These are phyloP conservation scores for Nicotiana undulata DNA, from an alignment of 257 asterid species.

Conservation along the genomic window DNA sequence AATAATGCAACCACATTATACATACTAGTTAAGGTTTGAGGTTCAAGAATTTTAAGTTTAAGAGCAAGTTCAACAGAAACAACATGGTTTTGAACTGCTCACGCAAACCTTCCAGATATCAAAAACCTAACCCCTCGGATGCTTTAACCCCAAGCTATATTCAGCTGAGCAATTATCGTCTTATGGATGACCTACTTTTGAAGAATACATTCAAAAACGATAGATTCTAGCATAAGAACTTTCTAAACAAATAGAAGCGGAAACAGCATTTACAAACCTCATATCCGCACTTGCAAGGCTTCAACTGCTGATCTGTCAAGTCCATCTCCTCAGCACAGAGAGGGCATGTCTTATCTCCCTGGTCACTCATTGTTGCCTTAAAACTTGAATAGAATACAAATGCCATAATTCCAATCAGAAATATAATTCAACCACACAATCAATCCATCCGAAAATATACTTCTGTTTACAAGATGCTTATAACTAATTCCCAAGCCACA, in stretches of 20 bases:
- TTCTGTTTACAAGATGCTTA: background rate
- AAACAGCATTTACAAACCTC: conserved; percentile 37
- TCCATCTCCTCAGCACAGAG: conserved; percentile 99
- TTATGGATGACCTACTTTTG: background rate
- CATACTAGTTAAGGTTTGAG: background rate
- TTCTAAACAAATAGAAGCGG: background rate
- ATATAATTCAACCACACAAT: background rate
- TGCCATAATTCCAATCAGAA: background rate
- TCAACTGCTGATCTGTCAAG: conserved; percentile 94
- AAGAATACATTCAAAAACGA: background rate
- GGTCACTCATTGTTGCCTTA: conserved; percentile 76
- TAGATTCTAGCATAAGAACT: background rate
- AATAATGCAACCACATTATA: background rate
- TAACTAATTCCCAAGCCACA: background rate
- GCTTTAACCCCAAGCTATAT: background rate
- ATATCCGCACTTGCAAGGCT: conserved; percentile 98
- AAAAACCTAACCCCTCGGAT: background rate
- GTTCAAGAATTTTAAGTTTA: background rate
- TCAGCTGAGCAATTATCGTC: background rate
- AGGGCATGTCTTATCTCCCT: conserved; percentile 94
- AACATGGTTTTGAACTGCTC: conserved; percentile 1
- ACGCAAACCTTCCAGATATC: background rate
- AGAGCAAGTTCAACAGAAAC: background rate
- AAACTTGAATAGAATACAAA: background rate
- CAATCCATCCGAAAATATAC: background rate